Evolutionary conservation across 805 yeast genomes (phyloP).

Genomic region (Suhomyces tanzawaensis): DNA sequence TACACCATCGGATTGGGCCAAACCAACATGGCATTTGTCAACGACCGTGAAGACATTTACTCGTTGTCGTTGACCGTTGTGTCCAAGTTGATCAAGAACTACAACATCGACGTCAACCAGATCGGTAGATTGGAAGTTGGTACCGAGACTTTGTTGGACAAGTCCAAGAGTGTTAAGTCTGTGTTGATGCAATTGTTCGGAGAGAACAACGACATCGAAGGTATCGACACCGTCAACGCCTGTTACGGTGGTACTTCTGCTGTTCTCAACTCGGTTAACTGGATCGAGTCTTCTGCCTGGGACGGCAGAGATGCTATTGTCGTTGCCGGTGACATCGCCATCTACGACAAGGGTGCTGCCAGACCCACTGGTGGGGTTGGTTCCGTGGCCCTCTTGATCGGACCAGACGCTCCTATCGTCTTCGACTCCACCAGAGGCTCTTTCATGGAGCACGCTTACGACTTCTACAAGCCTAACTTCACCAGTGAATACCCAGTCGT

Average conservation of each 20-base stretch:
- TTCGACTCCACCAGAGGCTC: conserved; percentile 88
- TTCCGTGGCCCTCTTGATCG: conserved; percentile 88
- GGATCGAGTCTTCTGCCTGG: conserved; percentile 96
- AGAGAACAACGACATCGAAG: conserved; percentile 88
- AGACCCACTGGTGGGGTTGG: conserved; percentile 99
- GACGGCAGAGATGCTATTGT: conserved; percentile 98
- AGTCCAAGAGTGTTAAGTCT: conserved; percentile 94
- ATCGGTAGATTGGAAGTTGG: conserved; percentile 98
- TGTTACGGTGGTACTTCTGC: conserved; percentile 99
- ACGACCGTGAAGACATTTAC: conserved; percentile 96
- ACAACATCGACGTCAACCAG: conserved; percentile 73
- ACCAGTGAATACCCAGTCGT: conserved; percentile 95
- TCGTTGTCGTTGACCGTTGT: conserved; percentile 91
- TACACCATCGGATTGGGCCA: conserved; percentile 99
- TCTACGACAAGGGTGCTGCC: conserved; percentile 95
- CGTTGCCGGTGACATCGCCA: conserved; percentile 96
- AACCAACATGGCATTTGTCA: conserved; percentile 95
- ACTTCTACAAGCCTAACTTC: conserved; percentile 97
- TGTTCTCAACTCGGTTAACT: conserved; percentile 86
- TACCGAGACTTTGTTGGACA: conserved; percentile 94
- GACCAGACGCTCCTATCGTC: conserved; percentile 97
- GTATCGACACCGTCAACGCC: conserved; percentile 93
- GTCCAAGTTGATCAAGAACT: conserved; percentile 71
- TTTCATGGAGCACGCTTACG: conserved; percentile 95
- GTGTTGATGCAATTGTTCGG: conserved; percentile 92